Evolutionary conservation across 2,329 filamentous ascomycete genomes (phyloP).

Genomic region (Emmonsiellopsis sp.): DNA sequence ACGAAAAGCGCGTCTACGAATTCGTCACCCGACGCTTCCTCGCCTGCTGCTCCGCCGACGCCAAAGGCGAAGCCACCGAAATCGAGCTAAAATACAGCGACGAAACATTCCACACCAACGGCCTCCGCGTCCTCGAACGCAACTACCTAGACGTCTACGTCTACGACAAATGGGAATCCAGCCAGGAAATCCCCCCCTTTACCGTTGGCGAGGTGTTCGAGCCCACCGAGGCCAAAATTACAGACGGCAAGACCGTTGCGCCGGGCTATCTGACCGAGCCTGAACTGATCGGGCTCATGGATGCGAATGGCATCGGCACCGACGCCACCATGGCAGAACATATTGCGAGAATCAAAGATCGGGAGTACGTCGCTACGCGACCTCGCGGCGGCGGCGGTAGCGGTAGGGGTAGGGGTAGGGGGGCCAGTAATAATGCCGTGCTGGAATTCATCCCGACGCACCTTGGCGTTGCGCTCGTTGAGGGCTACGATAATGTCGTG

Average conservation of each 20-base stretch:
- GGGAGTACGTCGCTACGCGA: conserved; percentile 71
- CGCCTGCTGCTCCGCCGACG: conserved; percentile 92
- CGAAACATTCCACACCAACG: conserved; percentile 72
- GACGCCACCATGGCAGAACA: conserved; percentile 99
- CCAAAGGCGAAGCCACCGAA: conserved; percentile 74
- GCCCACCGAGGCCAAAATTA: conserved; percentile 79
- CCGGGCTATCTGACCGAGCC: conserved; percentile 88
- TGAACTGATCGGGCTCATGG: conserved; percentile 92
- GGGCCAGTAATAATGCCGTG: conserved; percentile 41
- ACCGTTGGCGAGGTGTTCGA: conserved; percentile 71
- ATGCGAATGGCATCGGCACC: conserved; percentile 95
- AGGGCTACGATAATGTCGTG: conserved; percentile 91
- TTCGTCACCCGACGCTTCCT: conserved; percentile 87
- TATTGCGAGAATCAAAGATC: conserved; percentile 87
- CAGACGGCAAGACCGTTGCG: conserved; percentile 78
- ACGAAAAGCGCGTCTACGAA: conserved; percentile 75
- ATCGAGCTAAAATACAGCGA: conserved; percentile 76
- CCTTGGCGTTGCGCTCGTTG: conserved; percentile 80
- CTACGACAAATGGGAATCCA: conserved; percentile 94
- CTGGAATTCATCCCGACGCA: conserved; percentile 90
- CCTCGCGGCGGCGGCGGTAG: conserved; percentile 36
- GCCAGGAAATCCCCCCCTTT: conserved; percentile 70
- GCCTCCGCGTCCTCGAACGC: conserved; percentile 71
- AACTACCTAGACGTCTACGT: conserved; percentile 95
- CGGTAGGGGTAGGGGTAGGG: conserved; percentile 26